These are phyloP conservation scores for Dillenia turbinata DNA, from an alignment of 164 flowering plant genomes.

Conservation along the genomic window DNA sequence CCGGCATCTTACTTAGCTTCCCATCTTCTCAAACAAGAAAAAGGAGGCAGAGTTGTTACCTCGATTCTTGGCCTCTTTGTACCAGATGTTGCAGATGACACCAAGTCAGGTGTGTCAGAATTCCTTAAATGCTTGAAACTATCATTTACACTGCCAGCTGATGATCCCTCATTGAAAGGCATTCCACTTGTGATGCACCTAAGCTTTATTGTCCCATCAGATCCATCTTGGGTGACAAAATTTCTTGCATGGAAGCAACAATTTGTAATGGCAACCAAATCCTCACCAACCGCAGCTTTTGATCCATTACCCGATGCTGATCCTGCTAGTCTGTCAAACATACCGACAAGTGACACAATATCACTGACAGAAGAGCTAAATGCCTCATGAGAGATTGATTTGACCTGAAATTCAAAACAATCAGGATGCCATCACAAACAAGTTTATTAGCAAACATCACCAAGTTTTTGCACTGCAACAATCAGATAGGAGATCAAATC, in stretches of 20 bases:
- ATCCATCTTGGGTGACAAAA: slow-evolving; percentile 57
- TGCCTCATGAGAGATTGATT: slow-evolving; percentile 57
- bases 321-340: slow-evolving; percentile 84
- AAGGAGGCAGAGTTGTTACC: slow-evolving; percentile 34
- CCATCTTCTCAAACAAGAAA: neutral
- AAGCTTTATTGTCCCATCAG: slow-evolving; percentile 61
- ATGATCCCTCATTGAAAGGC: slow-evolving; percentile 65
- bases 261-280: slow-evolving; percentile 91
- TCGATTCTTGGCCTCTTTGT: slow-evolving; percentile 59
- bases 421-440: neutral
- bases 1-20: neutral
- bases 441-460: neutral
- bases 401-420: slow-evolving; percentile 49
- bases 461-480: neutral
- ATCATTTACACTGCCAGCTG: slow-evolving; percentile 62
- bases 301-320: slow-evolving; percentile 96
- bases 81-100: slow-evolving; percentile 81
- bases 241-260: slow-evolving; percentile 84
- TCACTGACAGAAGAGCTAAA: slow-evolving; percentile 71
- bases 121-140: slow-evolving; percentile 43
- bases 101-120: slow-evolving; percentile 64
- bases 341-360: slow-evolving; percentile 78
- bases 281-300: slow-evolving; percentile 95
- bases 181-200: slow-evolving; percentile 74
- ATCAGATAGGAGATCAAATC: neutral